Evolutionary conservation across 2,329 filamentous ascomycete genomes (phyloP).

Genomic region (Cadophora malorum): DNA sequence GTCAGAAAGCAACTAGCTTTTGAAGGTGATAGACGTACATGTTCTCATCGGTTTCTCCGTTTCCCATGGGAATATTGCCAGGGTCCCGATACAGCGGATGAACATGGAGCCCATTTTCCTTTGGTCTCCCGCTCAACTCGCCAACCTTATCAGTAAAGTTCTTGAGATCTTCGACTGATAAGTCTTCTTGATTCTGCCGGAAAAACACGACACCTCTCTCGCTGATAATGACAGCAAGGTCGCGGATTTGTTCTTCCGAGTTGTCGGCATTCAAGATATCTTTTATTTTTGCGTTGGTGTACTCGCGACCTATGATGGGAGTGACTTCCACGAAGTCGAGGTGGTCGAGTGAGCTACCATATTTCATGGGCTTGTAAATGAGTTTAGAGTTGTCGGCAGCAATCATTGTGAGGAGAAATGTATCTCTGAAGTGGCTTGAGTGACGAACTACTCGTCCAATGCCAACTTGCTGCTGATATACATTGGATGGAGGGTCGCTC

Average conservation of each 20-base stretch:
- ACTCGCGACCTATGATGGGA: constrained; percentile 68
- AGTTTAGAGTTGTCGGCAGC: constrained; percentile 27
- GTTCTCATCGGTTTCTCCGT: constrained; percentile 47
- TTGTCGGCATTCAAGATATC: constrained; percentile 67
- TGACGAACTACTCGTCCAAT: not conserved
- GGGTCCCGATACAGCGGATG: constrained; percentile 56
- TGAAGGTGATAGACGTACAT: constrained; percentile 42
- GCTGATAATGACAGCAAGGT: constrained; percentile 61
- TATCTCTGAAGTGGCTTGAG: not conserved
- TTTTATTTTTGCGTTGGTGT: constrained; percentile 61
- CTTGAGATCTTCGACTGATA: constrained; percentile 54
- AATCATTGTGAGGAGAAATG: constrained; percentile 26
- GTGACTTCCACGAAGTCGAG: constrained; percentile 65
- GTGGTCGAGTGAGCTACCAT: constrained; percentile 35
- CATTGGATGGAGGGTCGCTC: not conserved
- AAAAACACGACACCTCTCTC: constrained; percentile 63
- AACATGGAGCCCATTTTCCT: constrained; percentile 58
- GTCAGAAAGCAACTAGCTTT: too few relatives aligned
- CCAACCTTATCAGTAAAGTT: constrained; percentile 57
- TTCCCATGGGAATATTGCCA: constrained; percentile 48
- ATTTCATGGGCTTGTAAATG: constrained; percentile 34
- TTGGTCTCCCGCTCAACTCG: constrained; percentile 63
- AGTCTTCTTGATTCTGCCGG: constrained; percentile 54
- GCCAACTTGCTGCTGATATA: not conserved
- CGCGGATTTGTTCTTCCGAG: constrained; percentile 66